Evolutionary conservation across 371 early-diverging fungal species (phyloP), one percentile per base, ranked within the genome.

Genomic region (Apophysomyces variabilis): DNA sequence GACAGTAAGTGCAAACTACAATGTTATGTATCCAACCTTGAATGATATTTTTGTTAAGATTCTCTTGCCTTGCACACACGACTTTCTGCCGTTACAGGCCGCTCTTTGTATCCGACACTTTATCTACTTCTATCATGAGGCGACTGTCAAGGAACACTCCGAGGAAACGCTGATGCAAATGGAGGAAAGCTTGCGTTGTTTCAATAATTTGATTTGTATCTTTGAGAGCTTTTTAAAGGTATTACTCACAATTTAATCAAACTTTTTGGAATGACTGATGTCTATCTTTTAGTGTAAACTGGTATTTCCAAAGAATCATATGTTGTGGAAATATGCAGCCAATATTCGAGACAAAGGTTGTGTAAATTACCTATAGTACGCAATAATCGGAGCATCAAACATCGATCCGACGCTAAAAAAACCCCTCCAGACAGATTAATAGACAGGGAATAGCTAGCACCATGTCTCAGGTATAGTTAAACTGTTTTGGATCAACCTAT

Each of bases 271-370:
- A 26, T 46, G 13, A 7, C 35, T 16, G 8, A 61, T 44, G 32
- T 39, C 4, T n/a, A 13, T n/a, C 16, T 26, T n/a, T 61, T n/a
- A 45, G 45, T 44, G 21, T 18, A 46, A 16, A 7, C 4, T 61
- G 32, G 12, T 11, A n/a, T 61, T 61, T 5, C 47, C 62, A 32
- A 61, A 61, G 37, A 61, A 61, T 37, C 62, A 61, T 46, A 26
- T 43, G 35, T 37, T 61, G 2, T 61, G 47, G 32, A 61, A 61
- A 38, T 61, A 62, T 18, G 56, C 54, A n/a, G 13, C 44, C 4
- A 57, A 62, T 38, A 62, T 62, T 5, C n/a, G 38, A 54, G 38
- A 6, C 38, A 46, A 21, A 14, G 62, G 62, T 14, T 45, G 44
- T 38, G 54, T 38, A 5, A 14, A 12, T n/a, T 4, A 32, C 38